A percentile compares a stretch with the other conserved stretches of the same genome.
Conservation (phyloP, 495 filamentous ascomycete species). For the Neurospora sp. region DNA sequence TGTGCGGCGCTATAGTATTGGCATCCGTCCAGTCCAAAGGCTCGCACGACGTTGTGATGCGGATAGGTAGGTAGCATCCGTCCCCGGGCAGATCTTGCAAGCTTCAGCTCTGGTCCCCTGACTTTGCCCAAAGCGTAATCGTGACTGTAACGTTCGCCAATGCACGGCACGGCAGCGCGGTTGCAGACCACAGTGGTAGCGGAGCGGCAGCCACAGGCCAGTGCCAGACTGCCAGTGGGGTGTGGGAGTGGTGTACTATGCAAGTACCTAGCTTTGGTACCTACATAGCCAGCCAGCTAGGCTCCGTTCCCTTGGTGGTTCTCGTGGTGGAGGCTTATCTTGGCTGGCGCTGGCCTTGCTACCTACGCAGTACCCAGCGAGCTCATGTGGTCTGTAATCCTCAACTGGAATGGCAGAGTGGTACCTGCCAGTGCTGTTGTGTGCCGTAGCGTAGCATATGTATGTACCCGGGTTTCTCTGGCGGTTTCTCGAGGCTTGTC, state of each 20-base stretch:
- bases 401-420: neutral
- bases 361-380: neutral
- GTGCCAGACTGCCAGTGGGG: conserved; percentile 8
- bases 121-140: conserved; percentile 28
- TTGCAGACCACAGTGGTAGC: conserved; percentile 16
- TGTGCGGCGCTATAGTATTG: neutral
- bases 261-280: neutral
- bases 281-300: neutral
- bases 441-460: neutral
- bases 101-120: conserved; percentile 21
- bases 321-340: neutral
- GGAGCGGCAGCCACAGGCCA: conserved; percentile 24
- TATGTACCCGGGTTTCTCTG: neutral
- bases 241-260: neutral
- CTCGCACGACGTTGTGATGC: conserved; percentile 6
- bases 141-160: conserved; percentile 27
- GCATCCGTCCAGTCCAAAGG: neutral
- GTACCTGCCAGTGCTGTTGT: neutral
- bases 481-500: neutral
- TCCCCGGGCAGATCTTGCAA: conserved; percentile 22
- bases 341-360: neutral
- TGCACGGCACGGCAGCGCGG: conserved; percentile 16
- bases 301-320: neutral
- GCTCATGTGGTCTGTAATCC: neutral
- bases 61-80: conserved; percentile 14